These are phyloP conservation scores for Aspergillus pseudonomiae DNA, from an alignment of 2,329 filamentous ascomycete genomes.

Conservation along the genomic window DNA sequence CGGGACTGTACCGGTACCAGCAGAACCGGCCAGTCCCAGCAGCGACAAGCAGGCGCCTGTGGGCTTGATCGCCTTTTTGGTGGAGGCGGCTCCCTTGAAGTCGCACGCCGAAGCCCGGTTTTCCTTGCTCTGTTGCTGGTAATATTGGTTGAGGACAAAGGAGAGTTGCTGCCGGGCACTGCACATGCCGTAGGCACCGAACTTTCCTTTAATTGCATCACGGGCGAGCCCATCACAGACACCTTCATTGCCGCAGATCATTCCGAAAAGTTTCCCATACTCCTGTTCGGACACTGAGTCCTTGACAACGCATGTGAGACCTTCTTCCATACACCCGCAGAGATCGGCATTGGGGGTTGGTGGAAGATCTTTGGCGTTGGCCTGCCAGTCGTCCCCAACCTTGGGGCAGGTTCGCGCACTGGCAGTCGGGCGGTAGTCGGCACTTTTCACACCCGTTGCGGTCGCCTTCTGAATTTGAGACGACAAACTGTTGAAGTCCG, in stretches of 20 bases:
- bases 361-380: constrained; percentile 67
- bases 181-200: constrained; percentile 55
- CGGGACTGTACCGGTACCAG: constrained; percentile 44
- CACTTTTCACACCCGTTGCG: constrained; percentile 67
- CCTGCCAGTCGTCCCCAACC: constrained; percentile 67
- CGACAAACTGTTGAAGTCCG: constrained; percentile 75
- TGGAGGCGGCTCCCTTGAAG: constrained; percentile 47
- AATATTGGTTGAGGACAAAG: constrained; percentile 52
- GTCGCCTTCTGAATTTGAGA: constrained; percentile 69
- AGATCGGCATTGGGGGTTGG: constrained; percentile 77
- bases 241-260: constrained; percentile 43
- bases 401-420: constrained; percentile 71
- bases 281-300: constrained; percentile 58
- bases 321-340: constrained; percentile 82
- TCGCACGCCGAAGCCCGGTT: constrained; percentile 39
- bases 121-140: constrained; percentile 36
- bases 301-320: constrained; percentile 70
- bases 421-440: constrained; percentile 73
- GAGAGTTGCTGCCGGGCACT: constrained; percentile 47
- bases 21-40: constrained; percentile 43
- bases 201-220: constrained; percentile 45
- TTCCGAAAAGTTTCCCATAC: constrained; percentile 66
- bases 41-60: constrained; percentile 39
- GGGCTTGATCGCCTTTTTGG: constrained; percentile 35
- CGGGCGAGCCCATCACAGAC: constrained; percentile 44